Percentiles rank a stretch among this genome's conserved stretches.
These are phyloP conservation scores for Sicyos baderoa DNA, from an alignment of 306 rosid species.

Conservation along the genomic window DNA sequence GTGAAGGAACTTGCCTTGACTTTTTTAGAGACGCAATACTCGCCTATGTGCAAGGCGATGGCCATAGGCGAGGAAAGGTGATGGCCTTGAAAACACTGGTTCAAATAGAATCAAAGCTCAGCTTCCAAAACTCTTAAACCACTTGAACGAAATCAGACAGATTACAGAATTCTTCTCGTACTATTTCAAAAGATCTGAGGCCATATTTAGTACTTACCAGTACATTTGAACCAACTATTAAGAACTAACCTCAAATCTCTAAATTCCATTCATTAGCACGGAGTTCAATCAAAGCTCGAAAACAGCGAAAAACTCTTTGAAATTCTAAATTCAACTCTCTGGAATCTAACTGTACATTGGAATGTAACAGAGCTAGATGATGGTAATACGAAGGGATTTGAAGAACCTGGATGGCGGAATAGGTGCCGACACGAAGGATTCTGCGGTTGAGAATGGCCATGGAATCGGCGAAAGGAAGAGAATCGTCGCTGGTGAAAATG, in stretches of 20 bases:
- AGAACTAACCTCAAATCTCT: not conserved
- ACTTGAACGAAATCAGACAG: not conserved
- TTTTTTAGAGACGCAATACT: too few species aligned
- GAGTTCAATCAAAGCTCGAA: too few species aligned
- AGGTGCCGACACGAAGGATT: slow-evolving; percentile 57
- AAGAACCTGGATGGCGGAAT: slow-evolving; percentile 52
- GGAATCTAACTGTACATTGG: not conserved
- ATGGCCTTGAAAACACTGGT: too few species aligned
- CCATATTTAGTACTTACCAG: too few species aligned
- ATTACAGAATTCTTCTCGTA: too few species aligned
- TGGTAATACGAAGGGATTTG: not conserved
- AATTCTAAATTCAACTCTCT: not conserved
- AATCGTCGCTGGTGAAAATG: slow-evolving; percentile 59
- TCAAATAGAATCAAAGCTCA: not conserved
- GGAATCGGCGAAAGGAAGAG: slow-evolving; percentile 64
- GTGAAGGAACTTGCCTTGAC: too few species aligned
- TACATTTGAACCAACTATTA: too few species aligned
- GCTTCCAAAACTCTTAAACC: too few species aligned
- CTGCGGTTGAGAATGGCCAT: slow-evolving; percentile 62
- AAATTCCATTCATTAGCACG: not conserved
- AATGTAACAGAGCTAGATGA: not conserved
- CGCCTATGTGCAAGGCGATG: too few species aligned
- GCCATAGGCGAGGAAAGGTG: too few species aligned
- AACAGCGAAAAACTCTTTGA: too few species aligned
- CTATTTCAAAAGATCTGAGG: too few species aligned